Evolutionary conservation across 2,329 filamentous ascomycete species (phyloP).

Genomic region (Aureobasidium sp.): DNA sequence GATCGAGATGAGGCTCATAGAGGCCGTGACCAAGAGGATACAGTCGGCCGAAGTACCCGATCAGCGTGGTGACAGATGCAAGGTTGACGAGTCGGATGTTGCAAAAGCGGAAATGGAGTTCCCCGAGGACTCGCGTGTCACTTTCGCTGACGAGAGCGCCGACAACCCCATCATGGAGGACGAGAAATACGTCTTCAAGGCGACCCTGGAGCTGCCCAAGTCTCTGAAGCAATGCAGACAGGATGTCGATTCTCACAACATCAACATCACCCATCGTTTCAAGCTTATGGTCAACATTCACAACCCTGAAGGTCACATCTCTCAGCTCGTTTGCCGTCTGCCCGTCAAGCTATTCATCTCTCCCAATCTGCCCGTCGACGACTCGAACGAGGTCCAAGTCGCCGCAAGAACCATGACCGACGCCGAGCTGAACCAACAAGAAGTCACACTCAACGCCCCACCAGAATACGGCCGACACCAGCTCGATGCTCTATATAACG

Average conservation of each 20-base stretch:
- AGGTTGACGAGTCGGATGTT: slow-evolving; percentile 30
- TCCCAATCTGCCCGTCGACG: slow-evolving; percentile 80
- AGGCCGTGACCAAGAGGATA: slow-evolving; percentile 53
- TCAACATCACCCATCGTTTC: slow-evolving; percentile 88
- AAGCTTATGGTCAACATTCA: slow-evolving; percentile 84
- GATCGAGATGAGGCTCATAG: slow-evolving; percentile 71
- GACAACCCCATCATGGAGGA: slow-evolving; percentile 34
- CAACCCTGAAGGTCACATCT: slow-evolving; percentile 91
- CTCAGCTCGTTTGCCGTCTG: slow-evolving; percentile 83
- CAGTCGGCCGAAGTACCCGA: slow-evolving; percentile 27
- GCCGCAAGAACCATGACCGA: slow-evolving; percentile 33
- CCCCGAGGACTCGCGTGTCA: slow-evolving; percentile 28
- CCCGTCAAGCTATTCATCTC: slow-evolving; percentile 94
- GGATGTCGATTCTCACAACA: slow-evolving; percentile 78
- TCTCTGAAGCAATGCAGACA: slow-evolving; percentile 77
- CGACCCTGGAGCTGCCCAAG: slow-evolving; percentile 63
- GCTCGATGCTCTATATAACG: slow-evolving; percentile 83
- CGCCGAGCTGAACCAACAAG: slow-evolving; percentile 41
- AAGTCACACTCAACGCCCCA: slow-evolving; percentile 63
- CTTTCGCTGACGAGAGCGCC: slow-evolving; percentile 31
- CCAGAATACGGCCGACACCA: slow-evolving; percentile 86
- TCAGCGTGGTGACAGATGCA: slow-evolving; percentile 25
- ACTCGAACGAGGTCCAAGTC: slow-evolving; percentile 69
- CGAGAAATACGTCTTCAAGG: slow-evolving; percentile 54
- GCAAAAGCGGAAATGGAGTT: slow-evolving; percentile 32